Percentiles rank a stretch among this genome's conserved stretches.
These are phyloP conservation scores for Pyrrhoderma lamaoense DNA, from an alignment of 1,284 basidiomycete species.

Conservation along the genomic window DNA sequence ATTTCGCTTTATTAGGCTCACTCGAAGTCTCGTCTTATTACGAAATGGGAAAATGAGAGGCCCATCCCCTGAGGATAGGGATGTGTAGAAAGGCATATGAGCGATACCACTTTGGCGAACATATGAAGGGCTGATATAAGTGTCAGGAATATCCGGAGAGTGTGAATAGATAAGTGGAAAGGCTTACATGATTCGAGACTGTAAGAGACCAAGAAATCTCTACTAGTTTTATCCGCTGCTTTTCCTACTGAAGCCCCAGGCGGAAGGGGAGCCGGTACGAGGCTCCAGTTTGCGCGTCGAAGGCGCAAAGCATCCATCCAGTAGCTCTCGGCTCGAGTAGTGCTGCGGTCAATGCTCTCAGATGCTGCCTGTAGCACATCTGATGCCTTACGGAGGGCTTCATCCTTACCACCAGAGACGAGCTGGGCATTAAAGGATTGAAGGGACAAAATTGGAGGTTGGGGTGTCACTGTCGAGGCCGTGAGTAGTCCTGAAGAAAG, in stretches of 20 bases:
- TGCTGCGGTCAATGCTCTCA: slow-evolving; percentile 55
- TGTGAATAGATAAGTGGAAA: slow-evolving; percentile 16
- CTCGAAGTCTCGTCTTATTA: slow-evolving; percentile 48
- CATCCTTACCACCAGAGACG: slow-evolving; percentile 68
- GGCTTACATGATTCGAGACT: slow-evolving; percentile 70
- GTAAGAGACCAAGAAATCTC: slow-evolving; percentile 71
- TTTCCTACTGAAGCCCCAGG: slow-evolving; percentile 59
- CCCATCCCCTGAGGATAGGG: slow-evolving; percentile 28
- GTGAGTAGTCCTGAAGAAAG: slow-evolving; percentile 40
- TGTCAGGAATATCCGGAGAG: slow-evolving; percentile 15
- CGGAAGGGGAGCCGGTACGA: slow-evolving; percentile 69
- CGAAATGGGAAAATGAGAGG: slow-evolving; percentile 56
- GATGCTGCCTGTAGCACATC: slow-evolving; percentile 62
- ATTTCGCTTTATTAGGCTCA: slow-evolving; percentile 40
- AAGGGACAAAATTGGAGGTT: slow-evolving; percentile 55
- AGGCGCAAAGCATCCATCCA: slow-evolving; percentile 75
- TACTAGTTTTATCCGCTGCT: slow-evolving; percentile 67
- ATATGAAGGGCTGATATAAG: slow-evolving; percentile 34
- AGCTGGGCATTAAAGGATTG: slow-evolving; percentile 70
- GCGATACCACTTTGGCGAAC: slow-evolving; percentile 62
- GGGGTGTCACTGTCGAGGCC: slow-evolving; percentile 58
- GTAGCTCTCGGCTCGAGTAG: slow-evolving; percentile 57
- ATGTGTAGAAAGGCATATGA: slow-evolving; percentile 48
- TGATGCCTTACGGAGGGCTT: slow-evolving; percentile 63
- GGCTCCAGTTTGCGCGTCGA: slow-evolving; percentile 65